Percentiles rank a stretch among this genome's conserved stretches.
phyloP scores from a whole-genome alignment of 768 basidiomycete genomes.

The Tulasnella sp. region DNA sequence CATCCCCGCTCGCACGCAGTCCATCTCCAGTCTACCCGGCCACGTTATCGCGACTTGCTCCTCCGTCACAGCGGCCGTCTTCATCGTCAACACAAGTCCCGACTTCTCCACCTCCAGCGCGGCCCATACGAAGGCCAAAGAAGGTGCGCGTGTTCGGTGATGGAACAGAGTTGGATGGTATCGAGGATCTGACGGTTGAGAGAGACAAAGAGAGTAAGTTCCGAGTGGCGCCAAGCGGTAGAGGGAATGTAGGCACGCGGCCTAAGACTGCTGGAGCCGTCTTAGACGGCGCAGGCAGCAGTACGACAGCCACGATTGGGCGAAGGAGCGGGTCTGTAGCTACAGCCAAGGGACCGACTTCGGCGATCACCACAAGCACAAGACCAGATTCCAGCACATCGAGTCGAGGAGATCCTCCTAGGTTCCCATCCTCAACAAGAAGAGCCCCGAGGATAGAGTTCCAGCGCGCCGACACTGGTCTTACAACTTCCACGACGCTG shows the following conservation, averaged over 20 bases:
- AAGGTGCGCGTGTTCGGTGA: slow-evolving; percentile 67
- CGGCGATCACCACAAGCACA: neutral
- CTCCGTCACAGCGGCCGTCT: slow-evolving; percentile 19
- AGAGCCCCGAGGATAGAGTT: slow-evolving; percentile 33
- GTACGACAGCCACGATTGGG: slow-evolving; percentile 11
- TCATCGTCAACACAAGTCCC: slow-evolving; percentile 25
- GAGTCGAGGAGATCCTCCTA: slow-evolving; percentile 30
- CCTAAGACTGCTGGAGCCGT: neutral
- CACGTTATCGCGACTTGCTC: no score
- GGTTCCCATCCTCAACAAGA: neutral
- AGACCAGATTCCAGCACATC: slow-evolving; percentile 7
- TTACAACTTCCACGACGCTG: neutral
- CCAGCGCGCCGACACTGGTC: neutral
- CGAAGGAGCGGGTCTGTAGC: neutral
- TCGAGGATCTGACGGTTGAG: slow-evolving; percentile 82
- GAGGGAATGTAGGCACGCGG: slow-evolving; percentile 41
- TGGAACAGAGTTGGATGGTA: slow-evolving; percentile 78
- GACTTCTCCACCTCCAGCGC: slow-evolving; percentile 36
- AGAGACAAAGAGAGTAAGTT: slow-evolving; percentile 68
- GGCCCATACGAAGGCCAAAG: slow-evolving; percentile 65
- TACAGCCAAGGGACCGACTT: neutral
- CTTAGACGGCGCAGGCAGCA: neutral
- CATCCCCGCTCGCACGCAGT: slow-evolving; percentile 8
- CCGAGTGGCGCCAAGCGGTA: slow-evolving; percentile 62
- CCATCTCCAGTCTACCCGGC: neutral